phyloP scores from a whole-genome alignment of 139 green algal species.

The Chlorokybus atmophyticus region DNA sequence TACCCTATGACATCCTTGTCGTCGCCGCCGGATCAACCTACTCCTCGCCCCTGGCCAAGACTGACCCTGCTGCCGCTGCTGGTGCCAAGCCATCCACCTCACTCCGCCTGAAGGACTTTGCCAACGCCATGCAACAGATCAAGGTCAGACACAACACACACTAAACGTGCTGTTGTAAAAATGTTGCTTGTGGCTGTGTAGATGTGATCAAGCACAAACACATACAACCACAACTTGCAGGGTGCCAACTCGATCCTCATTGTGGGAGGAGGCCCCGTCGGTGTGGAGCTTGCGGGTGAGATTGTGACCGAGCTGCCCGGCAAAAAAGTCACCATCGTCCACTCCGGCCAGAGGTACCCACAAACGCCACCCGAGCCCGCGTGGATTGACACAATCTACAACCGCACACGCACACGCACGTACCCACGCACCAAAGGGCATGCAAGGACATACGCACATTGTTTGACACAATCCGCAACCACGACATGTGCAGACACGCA shows the following conservation, averaged over 20 bases:
- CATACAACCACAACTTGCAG: constrained; percentile 13
- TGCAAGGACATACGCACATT: too few species aligned
- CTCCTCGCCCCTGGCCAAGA: neutral
- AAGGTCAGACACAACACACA: neutral
- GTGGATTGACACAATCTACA: too few species aligned
- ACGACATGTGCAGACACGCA: too few species aligned
- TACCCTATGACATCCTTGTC: constrained; percentile 19
- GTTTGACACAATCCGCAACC: too few species aligned
- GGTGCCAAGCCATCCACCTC: neutral
- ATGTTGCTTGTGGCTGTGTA: neutral
- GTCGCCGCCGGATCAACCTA: constrained; percentile 9
- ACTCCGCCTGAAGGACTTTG: neutral
- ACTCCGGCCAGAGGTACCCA: too few species aligned
- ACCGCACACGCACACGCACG: too few species aligned
- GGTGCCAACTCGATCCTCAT: constrained; percentile 13
- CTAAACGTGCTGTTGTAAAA: too few species aligned
- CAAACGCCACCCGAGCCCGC: too few species aligned
- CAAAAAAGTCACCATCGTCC: constrained; percentile 21
- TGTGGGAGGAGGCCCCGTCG: constrained; percentile 19
- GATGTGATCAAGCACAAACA: neutral
- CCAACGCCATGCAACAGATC: neutral
- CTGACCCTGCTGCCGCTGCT: neutral
- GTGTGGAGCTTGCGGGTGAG: constrained; percentile 23
- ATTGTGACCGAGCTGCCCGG: constrained; percentile 14
- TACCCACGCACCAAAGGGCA: too few species aligned